These are phyloP conservation scores for Epichloe sibirici DNA, from an alignment of 2,329 filamentous ascomycete species.

Conservation along the genomic window DNA sequence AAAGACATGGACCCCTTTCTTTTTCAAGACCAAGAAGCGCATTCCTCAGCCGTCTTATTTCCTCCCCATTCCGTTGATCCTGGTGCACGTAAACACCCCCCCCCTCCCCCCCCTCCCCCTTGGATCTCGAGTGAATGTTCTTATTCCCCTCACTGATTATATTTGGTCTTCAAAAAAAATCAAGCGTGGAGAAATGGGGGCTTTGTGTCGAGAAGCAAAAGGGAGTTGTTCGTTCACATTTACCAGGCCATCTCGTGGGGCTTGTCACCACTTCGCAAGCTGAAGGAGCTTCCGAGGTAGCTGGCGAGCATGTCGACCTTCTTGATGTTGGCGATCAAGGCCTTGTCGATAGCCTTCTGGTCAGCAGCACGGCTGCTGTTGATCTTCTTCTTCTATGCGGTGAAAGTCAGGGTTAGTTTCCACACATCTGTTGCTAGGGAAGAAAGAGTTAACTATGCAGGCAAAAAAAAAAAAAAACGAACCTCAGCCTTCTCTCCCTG, in stretches of 20 bases:
- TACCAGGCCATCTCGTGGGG: slow-evolving; percentile 99
- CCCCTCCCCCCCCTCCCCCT: background rate
- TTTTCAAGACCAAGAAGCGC: background rate
- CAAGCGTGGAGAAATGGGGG: background rate
- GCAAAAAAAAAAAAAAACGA: slow-evolving; percentile 23
- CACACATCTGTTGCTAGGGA: background rate
- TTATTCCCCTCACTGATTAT: slow-evolving; percentile 3
- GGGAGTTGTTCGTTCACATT: slow-evolving; percentile 20
- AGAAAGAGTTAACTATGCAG: accelerated
- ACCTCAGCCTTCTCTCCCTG: slow-evolving; percentile 97
- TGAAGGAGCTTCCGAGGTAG: slow-evolving; percentile 95
- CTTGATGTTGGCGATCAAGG: slow-evolving; percentile 90
- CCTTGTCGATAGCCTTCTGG: slow-evolving; percentile 98
- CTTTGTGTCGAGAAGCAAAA: background rate
- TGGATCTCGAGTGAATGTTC: too few relatives aligned
- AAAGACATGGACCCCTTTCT: background rate
- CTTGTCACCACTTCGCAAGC: slow-evolving; percentile 97
- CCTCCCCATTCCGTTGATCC: background rate
- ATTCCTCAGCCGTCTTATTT: background rate
- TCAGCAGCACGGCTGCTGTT: slow-evolving; percentile 84
- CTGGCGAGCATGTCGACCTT: slow-evolving; percentile 88
- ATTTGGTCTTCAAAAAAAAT: slow-evolving; percentile 5
- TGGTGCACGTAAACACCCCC: background rate
- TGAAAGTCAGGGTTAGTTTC: slow-evolving; percentile 12
- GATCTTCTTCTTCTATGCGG: slow-evolving; percentile 85